Conservation (phyloP, 768 basidiomycete species). For the Sistotremastrum niveocremeum region DNA sequence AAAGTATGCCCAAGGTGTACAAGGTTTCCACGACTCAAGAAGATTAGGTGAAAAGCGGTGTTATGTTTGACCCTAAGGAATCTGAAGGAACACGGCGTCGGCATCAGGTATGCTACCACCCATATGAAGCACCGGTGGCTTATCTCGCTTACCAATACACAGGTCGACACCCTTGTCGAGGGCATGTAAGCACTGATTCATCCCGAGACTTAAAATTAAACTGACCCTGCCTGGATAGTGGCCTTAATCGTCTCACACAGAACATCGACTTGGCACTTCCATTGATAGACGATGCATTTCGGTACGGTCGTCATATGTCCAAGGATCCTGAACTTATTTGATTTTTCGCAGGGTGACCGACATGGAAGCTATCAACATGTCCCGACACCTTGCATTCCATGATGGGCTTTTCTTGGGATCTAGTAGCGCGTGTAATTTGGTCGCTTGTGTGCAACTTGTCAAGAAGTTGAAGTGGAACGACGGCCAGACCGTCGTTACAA, state of each 20-base stretch:
- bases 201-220: not conserved
- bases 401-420: slow-evolving; percentile 95
- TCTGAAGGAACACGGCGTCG: slow-evolving; percentile 86
- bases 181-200: slow-evolving; percentile 45
- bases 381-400: slow-evolving; percentile 79
- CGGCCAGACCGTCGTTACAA: slow-evolving; percentile 69
- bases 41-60: slow-evolving; percentile 67
- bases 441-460: slow-evolving; percentile 77
- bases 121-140: slow-evolving; percentile 4
- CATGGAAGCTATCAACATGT: slow-evolving; percentile 91
- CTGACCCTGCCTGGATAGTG: slow-evolving; percentile 30
- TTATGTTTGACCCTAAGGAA: slow-evolving; percentile 91
- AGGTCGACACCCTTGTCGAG: slow-evolving; percentile 89
- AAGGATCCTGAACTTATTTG: not conserved
- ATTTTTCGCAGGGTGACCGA: slow-evolving; percentile 62
- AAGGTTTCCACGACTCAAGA: not conserved
- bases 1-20: slow-evolving; percentile 37
- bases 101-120: slow-evolving; percentile 38
- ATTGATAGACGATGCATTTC: slow-evolving; percentile 80
- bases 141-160: slow-evolving; percentile 4
- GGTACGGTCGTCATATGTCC: slow-evolving; percentile 25
- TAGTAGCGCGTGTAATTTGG: slow-evolving; percentile 89
- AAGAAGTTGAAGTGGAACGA: slow-evolving; percentile 55
- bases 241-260: slow-evolving; percentile 84
- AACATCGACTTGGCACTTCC: slow-evolving; percentile 81